A percentile compares a stretch with the other conserved stretches of the same genome.
These are phyloP conservation scores for Aspergillus sp. DNA, from an alignment of 2,329 filamentous ascomycete species.

Conservation along the genomic window DNA sequence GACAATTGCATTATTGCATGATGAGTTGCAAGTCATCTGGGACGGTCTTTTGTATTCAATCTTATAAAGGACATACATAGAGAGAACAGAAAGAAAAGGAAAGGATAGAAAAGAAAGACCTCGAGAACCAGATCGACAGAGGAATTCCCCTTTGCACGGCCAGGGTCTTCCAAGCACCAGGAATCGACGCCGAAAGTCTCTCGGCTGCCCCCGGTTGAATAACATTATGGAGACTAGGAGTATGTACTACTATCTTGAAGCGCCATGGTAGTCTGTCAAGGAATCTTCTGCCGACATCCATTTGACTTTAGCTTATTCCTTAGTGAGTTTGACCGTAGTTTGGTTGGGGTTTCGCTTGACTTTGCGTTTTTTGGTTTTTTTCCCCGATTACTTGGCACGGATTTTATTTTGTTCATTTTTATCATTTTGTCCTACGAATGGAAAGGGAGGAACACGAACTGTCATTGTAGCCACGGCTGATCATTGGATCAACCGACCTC, in stretches of 20 bases:
- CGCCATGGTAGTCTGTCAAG: slow-evolving; percentile 5
- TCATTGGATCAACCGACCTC: no score
- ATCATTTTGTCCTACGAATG: no score
- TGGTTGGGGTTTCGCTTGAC: background rate
- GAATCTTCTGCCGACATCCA: slow-evolving; percentile 24
- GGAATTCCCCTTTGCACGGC: slow-evolving; percentile 12
- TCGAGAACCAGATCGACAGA: slow-evolving; percentile 24
- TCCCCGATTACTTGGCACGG: background rate
- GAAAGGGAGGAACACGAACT: no score
- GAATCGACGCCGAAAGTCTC: slow-evolving; percentile 24
- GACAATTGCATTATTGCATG: no score
- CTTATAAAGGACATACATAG: no score
- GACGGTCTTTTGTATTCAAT: background rate
- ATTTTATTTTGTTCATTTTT: background rate
- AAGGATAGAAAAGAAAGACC: background rate
- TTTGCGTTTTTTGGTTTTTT: background rate
- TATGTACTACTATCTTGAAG: slow-evolving; percentile 3
- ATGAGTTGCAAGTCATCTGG: no score
- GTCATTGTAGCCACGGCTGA: no score
- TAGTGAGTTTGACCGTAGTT: background rate
- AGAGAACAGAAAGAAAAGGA: background rate
- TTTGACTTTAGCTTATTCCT: slow-evolving; percentile 6
- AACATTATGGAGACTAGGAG: slow-evolving; percentile 17
- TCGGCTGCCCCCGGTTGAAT: slow-evolving; percentile 21
- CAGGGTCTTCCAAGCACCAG: slow-evolving; percentile 25